Percentiles rank a stretch among this genome's conserved stretches.
Evolutionary conservation across 768 basidiomycete species (phyloP).

Genomic region (Termitomyces eurrhizus): DNA sequence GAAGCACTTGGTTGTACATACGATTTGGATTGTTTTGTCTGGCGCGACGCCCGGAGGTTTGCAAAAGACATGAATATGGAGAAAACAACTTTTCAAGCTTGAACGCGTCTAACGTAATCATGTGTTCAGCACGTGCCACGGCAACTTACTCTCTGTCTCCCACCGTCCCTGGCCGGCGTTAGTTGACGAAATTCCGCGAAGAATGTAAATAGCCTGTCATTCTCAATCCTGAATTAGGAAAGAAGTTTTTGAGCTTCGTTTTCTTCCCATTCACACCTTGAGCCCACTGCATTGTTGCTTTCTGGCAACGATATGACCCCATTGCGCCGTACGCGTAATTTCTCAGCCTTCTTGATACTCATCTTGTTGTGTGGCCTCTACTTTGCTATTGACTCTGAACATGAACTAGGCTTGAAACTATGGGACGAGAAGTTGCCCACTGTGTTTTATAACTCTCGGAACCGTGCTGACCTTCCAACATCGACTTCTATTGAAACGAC

Average conservation of each 20-base stretch:
- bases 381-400: background rate
- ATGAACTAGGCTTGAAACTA: background rate
- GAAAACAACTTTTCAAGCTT: background rate
- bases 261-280: background rate
- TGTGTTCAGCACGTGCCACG: background rate
- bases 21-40: constrained; percentile 28
- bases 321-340: constrained; percentile 10
- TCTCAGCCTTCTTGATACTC: constrained; percentile 3
- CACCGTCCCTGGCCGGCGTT: background rate
- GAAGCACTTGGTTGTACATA: constrained; percentile 26
- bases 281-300: background rate
- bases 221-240: background rate
- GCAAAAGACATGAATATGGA: constrained; percentile 19
- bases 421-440: background rate
- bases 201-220: constrained; percentile 3
- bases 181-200: background rate
- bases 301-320: background rate
- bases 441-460: background rate
- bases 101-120: background rate
- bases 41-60: constrained; percentile 25
- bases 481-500: constrained; percentile 19
- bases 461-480: background rate
- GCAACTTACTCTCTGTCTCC: background rate
- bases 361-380: constrained; percentile 6
- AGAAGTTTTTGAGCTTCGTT: background rate